Conservation (phyloP, 169 alveolate genomes). For the Babesia gibsoni region DNA sequence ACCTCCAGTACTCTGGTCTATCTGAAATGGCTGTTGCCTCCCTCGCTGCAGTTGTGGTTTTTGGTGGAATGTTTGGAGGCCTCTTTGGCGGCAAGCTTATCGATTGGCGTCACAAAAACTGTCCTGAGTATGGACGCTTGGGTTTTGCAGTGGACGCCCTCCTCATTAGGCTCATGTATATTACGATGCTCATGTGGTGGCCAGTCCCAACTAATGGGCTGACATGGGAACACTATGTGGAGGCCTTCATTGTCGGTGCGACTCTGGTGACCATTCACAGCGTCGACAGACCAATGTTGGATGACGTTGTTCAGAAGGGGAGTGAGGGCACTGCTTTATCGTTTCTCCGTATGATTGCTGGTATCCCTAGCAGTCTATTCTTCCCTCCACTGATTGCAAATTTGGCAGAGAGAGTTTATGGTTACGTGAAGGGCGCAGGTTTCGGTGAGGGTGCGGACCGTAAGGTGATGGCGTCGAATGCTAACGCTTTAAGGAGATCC, state of each 20-base stretch:
- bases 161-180: constrained; percentile 66
- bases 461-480: background rate
- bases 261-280: constrained; percentile 88
- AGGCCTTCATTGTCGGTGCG: constrained; percentile 80
- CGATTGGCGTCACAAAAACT: constrained; percentile 76
- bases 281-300: constrained; percentile 85
- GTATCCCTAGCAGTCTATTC: constrained; percentile 79
- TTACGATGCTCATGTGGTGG: constrained; percentile 69
- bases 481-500: constrained; percentile 9
- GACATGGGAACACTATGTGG: constrained; percentile 42
- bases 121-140: constrained; percentile 84
- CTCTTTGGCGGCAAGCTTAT: constrained; percentile 85
- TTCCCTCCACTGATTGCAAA: constrained; percentile 87
- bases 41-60: constrained; percentile 75
- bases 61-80: constrained; percentile 89
- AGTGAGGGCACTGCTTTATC: constrained; percentile 84
- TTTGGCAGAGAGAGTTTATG: constrained; percentile 82
- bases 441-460: background rate
- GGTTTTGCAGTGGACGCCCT: constrained; percentile 73
- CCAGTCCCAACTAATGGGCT: constrained; percentile 61
- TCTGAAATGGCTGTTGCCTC: constrained; percentile 83
- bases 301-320: constrained; percentile 86
- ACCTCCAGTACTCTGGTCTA: constrained; percentile 85
- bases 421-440: constrained; percentile 10
- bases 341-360: constrained; percentile 81